Evolutionary conservation across 2,329 filamentous ascomycete genomes (phyloP).

Genomic region (Alternaria longipes): DNA sequence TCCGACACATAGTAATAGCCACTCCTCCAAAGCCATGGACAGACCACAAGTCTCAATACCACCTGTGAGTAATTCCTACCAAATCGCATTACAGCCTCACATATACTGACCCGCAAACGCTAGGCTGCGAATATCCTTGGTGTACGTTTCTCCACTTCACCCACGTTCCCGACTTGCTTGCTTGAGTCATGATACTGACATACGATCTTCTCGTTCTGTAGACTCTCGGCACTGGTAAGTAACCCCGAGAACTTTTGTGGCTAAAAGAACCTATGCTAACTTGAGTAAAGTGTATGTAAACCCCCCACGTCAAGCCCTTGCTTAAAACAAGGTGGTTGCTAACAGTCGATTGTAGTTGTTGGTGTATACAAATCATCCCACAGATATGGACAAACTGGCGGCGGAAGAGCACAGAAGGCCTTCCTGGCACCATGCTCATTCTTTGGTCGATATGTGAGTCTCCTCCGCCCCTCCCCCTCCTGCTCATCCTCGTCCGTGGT

Average conservation of each 20-base stretch:
- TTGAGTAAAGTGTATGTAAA: conserved; percentile 33
- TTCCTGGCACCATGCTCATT: conserved; percentile 69
- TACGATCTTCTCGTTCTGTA: conserved; percentile 17
- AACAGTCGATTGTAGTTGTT: conserved; percentile 45
- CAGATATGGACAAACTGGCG: conserved; percentile 70
- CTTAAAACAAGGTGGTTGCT: conserved; percentile 15
- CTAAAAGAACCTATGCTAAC: conserved; percentile 22
- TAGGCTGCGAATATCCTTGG: conserved; percentile 53
- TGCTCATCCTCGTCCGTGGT: not conserved
- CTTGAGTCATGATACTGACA: conserved; percentile 26
- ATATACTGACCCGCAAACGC: conserved; percentile 30
- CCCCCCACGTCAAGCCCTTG: not conserved
- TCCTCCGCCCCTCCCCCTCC: too few relatives aligned
- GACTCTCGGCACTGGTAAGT: conserved; percentile 52
- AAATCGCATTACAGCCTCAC: not conserved
- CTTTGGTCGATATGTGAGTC: conserved; percentile 66
- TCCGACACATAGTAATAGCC: not conserved
- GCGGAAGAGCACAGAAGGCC: conserved; percentile 68
- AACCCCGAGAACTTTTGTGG: not conserved
- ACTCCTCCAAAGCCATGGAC: conserved; percentile 28
- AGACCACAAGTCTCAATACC: conserved; percentile 48
- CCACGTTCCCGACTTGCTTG: not conserved
- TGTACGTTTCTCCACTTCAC: conserved; percentile 34
- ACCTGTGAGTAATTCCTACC: conserved; percentile 31
- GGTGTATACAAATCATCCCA: conserved; percentile 54